Percentiles rank a stretch among this genome's conserved stretches.
Conservation (phyloP, 2,329 filamentous ascomycete species). For the Alternaria hordeiaustralica region DNA sequence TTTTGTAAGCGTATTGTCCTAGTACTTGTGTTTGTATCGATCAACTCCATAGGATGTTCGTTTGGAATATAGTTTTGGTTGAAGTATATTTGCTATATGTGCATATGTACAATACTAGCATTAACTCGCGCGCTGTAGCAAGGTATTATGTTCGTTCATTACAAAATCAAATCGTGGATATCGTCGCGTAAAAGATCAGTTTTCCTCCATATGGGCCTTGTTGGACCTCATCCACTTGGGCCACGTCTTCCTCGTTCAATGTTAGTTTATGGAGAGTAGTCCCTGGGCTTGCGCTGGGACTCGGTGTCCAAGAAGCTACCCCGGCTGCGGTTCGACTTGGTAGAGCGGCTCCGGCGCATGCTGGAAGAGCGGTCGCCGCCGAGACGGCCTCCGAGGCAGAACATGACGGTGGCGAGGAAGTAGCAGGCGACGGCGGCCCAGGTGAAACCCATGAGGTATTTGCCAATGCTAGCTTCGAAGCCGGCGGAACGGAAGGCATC, state of each 20-base stretch:
- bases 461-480: conserved; percentile 67
- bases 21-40: background rate
- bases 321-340: conserved; percentile 49
- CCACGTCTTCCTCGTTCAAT: background rate
- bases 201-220: background rate
- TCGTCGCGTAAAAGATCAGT: conserved; percentile 14
- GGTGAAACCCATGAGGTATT: conserved; percentile 75
- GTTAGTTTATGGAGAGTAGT: conserved; percentile 9
- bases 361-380: conserved; percentile 52
- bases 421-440: conserved; percentile 75
- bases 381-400: conserved; percentile 66
- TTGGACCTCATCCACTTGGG: background rate
- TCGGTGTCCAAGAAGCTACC: conserved; percentile 64
- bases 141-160: conserved; percentile 8
- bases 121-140: background rate
- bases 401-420: conserved; percentile 70
- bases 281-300: conserved; percentile 49
- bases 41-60: background rate
- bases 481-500: conserved; percentile 66
- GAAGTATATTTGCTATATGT: background rate
- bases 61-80: no score
- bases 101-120: background rate
- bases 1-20: background rate
- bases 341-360: conserved; percentile 57
- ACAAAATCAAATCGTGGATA: conserved; percentile 27